Conservation (phyloP, 2,329 filamentous ascomycete genomes). For the Didymella segeticola region DNA sequence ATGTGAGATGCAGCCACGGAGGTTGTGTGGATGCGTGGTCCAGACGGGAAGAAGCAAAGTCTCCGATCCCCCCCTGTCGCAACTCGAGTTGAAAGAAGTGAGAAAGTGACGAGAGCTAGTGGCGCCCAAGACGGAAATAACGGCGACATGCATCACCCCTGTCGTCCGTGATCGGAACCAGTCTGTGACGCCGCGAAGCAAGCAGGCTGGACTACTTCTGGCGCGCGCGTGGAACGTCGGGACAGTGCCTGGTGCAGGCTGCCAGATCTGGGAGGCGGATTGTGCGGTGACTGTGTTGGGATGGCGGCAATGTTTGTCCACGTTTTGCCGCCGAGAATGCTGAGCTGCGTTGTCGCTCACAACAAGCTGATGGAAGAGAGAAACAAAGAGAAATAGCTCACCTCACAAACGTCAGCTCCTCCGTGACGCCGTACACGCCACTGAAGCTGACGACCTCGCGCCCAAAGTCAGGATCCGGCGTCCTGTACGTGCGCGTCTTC, state of each 20-base stretch:
- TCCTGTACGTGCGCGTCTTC: constrained; percentile 53
- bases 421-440: constrained; percentile 51
- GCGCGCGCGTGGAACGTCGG: constrained; percentile 12
- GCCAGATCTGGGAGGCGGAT: not conserved
- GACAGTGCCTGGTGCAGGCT: not conserved
- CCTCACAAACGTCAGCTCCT: constrained; percentile 58
- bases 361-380: not conserved
- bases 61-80: not conserved
- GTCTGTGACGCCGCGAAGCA: not conserved
- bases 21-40: constrained; percentile 3
- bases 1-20: constrained; percentile 1
- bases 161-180: not conserved
- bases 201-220: constrained; percentile 1
- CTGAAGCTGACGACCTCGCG: constrained; percentile 55
- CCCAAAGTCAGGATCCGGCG: constrained; percentile 54
- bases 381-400: constrained; percentile 34
- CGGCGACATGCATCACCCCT: constrained; percentile 13
- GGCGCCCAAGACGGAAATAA: constrained; percentile 14
- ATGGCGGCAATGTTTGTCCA: not conserved
- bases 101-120: constrained; percentile 22
- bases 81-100: not conserved
- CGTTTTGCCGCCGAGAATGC: not conserved
- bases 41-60: constrained; percentile 11
- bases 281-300: not conserved
- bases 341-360: too few relatives aligned